Conservation (phyloP, 179 eudicot species). For the Actinidia chinensis region DNA sequence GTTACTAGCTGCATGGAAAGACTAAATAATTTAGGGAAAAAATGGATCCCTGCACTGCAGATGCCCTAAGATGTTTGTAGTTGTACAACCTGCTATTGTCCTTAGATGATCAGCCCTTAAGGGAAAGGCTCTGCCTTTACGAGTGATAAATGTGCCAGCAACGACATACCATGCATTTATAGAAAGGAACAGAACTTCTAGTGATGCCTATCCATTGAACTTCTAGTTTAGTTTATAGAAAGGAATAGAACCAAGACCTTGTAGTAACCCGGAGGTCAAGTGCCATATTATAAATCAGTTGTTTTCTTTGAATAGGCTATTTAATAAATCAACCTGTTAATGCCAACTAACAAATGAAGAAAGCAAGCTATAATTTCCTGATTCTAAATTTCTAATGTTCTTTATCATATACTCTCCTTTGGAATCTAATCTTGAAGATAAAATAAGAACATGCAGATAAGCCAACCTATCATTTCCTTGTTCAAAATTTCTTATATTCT, state of each 20-base stretch:
- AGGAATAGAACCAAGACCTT: background rate
- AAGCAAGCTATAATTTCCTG: background rate
- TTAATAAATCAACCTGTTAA: background rate
- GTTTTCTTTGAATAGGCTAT: too few relatives aligned
- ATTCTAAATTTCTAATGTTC: background rate
- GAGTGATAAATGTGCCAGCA: background rate
- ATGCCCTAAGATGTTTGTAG: background rate
- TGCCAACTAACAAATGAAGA: background rate
- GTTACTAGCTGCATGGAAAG: slow-evolving; percentile 50
- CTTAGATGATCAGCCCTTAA: background rate
- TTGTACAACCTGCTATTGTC: background rate
- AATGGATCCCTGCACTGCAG: slow-evolving; percentile 52
- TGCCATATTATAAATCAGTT: background rate
- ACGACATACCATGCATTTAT: background rate
- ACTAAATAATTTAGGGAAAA: slow-evolving; percentile 46
- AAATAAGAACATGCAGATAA: too few relatives aligned
- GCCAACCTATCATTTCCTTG: too few relatives aligned
- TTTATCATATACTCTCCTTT: too few relatives aligned
- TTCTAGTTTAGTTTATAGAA: background rate
- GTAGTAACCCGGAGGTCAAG: background rate
- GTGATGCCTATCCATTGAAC: background rate
- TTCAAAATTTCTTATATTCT: too few relatives aligned
- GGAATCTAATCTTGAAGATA: too few relatives aligned
- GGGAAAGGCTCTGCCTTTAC: background rate
- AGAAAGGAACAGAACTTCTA: background rate